Conservation (phyloP, 2,329 filamentous ascomycete species). For the Aspergillus japonicus region DNA sequence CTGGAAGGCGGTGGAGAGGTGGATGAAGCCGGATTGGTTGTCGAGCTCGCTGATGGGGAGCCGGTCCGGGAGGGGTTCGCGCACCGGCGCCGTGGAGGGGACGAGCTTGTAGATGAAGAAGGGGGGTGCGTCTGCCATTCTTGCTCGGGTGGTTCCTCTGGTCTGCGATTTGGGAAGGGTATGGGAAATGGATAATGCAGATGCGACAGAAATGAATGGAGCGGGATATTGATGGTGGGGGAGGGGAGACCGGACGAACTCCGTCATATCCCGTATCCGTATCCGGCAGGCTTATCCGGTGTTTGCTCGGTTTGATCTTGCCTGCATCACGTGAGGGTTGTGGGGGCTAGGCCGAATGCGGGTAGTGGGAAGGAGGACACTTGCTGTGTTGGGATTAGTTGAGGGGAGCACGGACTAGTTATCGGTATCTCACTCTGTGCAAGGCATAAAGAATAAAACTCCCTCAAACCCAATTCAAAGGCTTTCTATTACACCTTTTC, state of each 20-base stretch:
- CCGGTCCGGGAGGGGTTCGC: conserved; percentile 36
- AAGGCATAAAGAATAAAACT: too few species aligned
- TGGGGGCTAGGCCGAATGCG: not conserved
- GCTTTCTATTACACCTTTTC: too few species aligned
- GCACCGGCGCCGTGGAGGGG: conserved; percentile 35
- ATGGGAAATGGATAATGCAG: too few species aligned
- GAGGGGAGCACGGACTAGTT: not conserved
- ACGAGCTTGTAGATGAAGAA: conserved; percentile 41
- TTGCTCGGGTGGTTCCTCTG: not conserved
- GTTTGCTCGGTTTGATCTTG: not conserved
- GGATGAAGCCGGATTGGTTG: conserved; percentile 37
- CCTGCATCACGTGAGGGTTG: rapidly evolving
- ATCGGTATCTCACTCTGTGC: too few species aligned
- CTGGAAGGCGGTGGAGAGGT: conserved; percentile 40
- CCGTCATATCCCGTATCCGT: not conserved
- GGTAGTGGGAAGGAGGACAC: not conserved
- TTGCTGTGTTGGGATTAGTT: not conserved
- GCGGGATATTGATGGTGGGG: not conserved
- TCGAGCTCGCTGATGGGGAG: conserved; percentile 41
- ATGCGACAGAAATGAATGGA: not conserved
- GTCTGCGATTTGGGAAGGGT: too few species aligned
- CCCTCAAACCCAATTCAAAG: too few species aligned
- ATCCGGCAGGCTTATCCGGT: not conserved
- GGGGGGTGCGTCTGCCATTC: conserved; percentile 27
- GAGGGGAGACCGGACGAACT: not conserved